phyloP scores from a whole-genome alignment of 352 stramenopile genomes.

The Phytophthora vignae region DNA sequence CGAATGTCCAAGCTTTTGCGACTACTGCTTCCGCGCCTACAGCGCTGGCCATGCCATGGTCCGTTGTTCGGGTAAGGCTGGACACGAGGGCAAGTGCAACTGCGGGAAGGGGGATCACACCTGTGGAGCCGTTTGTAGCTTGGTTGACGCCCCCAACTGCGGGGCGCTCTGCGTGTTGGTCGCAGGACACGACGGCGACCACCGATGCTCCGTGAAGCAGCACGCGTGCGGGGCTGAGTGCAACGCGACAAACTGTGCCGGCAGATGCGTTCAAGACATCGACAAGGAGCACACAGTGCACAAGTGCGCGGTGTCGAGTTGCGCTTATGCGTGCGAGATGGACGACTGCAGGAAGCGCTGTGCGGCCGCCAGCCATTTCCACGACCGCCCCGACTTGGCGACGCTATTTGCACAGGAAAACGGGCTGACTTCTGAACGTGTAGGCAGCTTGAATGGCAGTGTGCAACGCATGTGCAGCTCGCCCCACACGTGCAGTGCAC shows the following conservation, averaged over 20 bases:
- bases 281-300: constrained; percentile 25
- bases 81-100: constrained; percentile 2
- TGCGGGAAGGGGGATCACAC: neutral
- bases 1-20: neutral
- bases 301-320: constrained; percentile 28
- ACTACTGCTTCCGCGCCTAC: neutral
- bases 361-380: constrained; percentile 29
- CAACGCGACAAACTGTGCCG: neutral
- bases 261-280: constrained; percentile 20
- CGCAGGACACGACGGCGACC: neutral
- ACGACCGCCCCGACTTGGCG: constrained; percentile 7
- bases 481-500: constrained; percentile 17
- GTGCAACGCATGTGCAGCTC: constrained; percentile 25
- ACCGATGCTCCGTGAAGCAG: neutral
- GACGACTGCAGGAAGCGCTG: constrained; percentile 24
- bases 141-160: neutral
- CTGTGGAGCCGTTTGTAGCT: neutral
- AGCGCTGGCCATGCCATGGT: neutral
- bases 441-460: neutral
- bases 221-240: neutral
- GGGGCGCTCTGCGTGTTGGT: neutral
- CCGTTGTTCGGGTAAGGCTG: neutral
- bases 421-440: neutral
- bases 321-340: constrained; percentile 31
- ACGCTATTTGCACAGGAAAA: neutral